Percentiles rank a stretch among this genome's conserved stretches.
Conservation (phyloP, 495 filamentous ascomycete genomes). For the Neurospora discreta region DNA sequence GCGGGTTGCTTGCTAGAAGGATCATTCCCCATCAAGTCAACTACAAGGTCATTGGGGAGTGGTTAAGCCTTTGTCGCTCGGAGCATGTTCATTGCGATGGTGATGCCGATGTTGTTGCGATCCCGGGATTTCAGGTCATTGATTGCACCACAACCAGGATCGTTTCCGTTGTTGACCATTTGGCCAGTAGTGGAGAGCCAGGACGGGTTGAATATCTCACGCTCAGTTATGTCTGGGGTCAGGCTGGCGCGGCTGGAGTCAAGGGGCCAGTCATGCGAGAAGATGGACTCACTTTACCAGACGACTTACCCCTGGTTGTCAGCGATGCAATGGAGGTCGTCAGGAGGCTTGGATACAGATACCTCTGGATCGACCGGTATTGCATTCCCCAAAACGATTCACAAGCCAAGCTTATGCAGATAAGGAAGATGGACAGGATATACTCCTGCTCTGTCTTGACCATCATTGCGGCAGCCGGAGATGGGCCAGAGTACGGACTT, state of each 20-base stretch:
- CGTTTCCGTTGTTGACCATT: background rate
- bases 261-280: background rate
- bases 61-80: background rate
- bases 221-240: background rate
- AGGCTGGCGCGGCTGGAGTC: background rate
- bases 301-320: background rate
- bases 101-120: background rate
- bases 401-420: constrained; percentile 10
- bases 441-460: constrained; percentile 12
- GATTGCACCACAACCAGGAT: background rate
- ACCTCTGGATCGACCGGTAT: constrained; percentile 18
- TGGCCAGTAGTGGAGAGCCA: background rate
- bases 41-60: background rate
- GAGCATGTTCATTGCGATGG: background rate
- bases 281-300: background rate
- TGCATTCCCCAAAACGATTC: constrained; percentile 12
- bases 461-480: constrained; percentile 14
- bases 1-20: background rate
- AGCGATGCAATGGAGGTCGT: background rate
- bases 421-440: constrained; percentile 14
- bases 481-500: constrained; percentile 11
- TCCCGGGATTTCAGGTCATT: background rate
- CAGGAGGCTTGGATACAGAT: constrained; percentile 5
- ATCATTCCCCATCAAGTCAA: background rate
- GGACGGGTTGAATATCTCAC: background rate